phyloP scores from a whole-genome alignment of 2,329 filamentous ascomycete genomes.

The Diplodia sapinea region DNA sequence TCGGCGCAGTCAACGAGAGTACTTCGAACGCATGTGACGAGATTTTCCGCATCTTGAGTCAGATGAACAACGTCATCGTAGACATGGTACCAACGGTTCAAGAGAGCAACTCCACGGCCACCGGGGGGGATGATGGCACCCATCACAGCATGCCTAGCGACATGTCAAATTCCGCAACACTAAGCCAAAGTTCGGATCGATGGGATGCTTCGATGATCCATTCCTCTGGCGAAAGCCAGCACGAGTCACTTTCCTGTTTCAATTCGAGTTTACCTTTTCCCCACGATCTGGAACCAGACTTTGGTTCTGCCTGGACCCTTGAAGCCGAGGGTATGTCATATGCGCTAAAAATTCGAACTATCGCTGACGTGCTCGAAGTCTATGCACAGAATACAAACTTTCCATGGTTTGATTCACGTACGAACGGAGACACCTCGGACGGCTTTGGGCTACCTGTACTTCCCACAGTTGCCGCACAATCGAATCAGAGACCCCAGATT shows the following conservation, averaged over 20 bases:
- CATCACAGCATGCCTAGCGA: no score
- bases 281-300: not conserved
- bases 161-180: no score
- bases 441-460: not conserved
- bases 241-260: not conserved
- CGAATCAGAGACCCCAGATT: not conserved
- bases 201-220: no score
- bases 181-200: no score
- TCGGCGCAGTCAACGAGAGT: constrained; percentile 18
- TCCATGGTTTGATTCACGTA: not conserved
- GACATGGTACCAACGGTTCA: not conserved
- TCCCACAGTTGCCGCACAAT: not conserved
- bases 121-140: no score
- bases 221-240: not conserved
- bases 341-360: not conserved
- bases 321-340: not conserved
- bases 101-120: not conserved
- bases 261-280: not conserved
- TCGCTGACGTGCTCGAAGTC: not conserved
- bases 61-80: constrained; percentile 5
- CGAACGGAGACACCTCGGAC: not conserved
- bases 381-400: not conserved
- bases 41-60: constrained; percentile 18
- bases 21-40: not conserved
- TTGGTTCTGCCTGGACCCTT: not conserved